Conservation (phyloP, 192 early-diverging fungal genomes). For the Allomyces javanicus region DNA sequence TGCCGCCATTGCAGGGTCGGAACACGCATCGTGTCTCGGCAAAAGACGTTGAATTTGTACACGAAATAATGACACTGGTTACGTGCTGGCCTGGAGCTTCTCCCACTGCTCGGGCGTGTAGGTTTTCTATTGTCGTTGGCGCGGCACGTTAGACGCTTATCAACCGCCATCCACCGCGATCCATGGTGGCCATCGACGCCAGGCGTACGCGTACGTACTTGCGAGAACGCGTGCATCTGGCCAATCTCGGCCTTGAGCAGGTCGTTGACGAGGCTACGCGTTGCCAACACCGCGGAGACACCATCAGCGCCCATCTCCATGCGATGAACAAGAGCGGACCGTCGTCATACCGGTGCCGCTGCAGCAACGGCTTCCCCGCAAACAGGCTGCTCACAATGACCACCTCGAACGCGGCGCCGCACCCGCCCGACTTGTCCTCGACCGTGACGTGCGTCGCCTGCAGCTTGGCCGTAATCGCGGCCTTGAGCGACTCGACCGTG, state of each 20-base stretch:
- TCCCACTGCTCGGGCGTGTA: constrained; percentile 45
- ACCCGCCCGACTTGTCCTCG: constrained; percentile 46
- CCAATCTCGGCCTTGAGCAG: constrained; percentile 55
- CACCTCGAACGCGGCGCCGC: constrained; percentile 64
- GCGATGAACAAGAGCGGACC: not conserved
- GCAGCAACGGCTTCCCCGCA: constrained; percentile 43
- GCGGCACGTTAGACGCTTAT: not conserved
- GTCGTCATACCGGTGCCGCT: constrained; percentile 40
- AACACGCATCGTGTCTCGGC: no score
- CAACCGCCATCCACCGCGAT: not conserved
- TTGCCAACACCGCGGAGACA: constrained; percentile 2
- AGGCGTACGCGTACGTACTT: constrained; percentile 23
- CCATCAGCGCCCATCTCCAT: not conserved
- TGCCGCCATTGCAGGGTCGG: no score
- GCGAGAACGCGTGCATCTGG: constrained; percentile 66
- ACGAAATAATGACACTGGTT: no score
- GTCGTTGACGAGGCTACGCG: constrained; percentile 47
- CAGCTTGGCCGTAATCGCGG: constrained; percentile 13
- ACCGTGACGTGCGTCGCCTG: constrained; percentile 23
- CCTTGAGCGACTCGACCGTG: constrained; percentile 11
- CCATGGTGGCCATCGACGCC: not conserved
- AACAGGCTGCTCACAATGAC: constrained; percentile 53
- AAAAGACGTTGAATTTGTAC: no score
- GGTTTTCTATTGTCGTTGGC: constrained; percentile 26
- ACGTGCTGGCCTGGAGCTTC: not conserved